These are phyloP conservation scores for Phytophthora agathidicida DNA, from an alignment of 352 stramenopile genomes.

Conservation along the genomic window DNA sequence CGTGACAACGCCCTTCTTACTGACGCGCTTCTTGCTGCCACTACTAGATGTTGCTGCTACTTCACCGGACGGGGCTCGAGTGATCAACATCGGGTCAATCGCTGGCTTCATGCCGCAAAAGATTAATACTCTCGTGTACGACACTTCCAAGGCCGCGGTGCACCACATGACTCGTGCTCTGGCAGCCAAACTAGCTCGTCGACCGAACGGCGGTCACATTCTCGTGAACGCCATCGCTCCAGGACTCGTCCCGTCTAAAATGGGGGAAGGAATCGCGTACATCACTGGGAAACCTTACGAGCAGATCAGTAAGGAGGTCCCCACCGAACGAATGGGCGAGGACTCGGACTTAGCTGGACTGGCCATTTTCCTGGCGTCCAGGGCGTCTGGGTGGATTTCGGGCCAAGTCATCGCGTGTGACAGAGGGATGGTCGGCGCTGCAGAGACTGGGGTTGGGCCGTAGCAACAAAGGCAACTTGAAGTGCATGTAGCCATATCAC, in stretches of 20 bases:
- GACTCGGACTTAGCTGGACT: slow-evolving; percentile 93
- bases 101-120: slow-evolving; percentile 85
- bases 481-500: neutral
- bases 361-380: slow-evolving; percentile 91
- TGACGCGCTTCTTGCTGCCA: slow-evolving; percentile 90
- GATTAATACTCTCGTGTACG: slow-evolving; percentile 93
- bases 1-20: slow-evolving; percentile 95
- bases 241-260: slow-evolving; percentile 92
- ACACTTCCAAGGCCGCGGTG: slow-evolving; percentile 94
- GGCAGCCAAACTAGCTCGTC: slow-evolving; percentile 88
- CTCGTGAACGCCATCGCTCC: slow-evolving; percentile 97
- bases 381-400: slow-evolving; percentile 91
- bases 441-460: slow-evolving; percentile 50
- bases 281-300: slow-evolving; percentile 53
- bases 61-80: slow-evolving; percentile 49
- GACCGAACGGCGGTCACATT: slow-evolving; percentile 86
- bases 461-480: too few species aligned
- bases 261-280: slow-evolving; percentile 84
- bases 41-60: slow-evolving; percentile 79
- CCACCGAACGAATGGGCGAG: slow-evolving; percentile 84
- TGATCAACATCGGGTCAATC: slow-evolving; percentile 84
- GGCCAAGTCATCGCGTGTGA: slow-evolving; percentile 92
- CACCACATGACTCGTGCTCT: slow-evolving; percentile 94
- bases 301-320: slow-evolving; percentile 72
- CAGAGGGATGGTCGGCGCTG: slow-evolving; percentile 75